Conservation (phyloP, 345 rosid genomes). For the Eucalyptus marginata region DNA sequence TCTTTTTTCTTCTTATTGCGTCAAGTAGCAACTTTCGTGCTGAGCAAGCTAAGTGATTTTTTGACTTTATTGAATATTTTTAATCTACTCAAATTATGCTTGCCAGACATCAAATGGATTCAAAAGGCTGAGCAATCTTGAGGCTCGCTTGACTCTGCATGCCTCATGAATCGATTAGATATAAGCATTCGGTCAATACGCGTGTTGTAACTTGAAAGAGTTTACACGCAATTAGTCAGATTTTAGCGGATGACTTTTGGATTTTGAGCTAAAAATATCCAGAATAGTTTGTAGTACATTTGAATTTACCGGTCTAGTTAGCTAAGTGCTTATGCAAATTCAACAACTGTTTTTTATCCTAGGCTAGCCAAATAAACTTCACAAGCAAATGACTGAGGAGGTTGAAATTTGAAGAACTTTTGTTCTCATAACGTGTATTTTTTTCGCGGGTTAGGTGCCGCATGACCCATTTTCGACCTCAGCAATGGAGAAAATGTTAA, state of each 20-base stretch:
- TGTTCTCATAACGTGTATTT: too few relatives aligned
- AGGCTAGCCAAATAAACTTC: too few relatives aligned
- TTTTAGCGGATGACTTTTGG: background rate
- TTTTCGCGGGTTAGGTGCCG: too few relatives aligned
- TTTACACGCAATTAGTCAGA: fast-evolving
- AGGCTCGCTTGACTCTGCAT: background rate
- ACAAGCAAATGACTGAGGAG: too few relatives aligned
- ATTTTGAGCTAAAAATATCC: background rate
- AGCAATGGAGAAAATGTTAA: background rate
- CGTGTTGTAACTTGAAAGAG: background rate
- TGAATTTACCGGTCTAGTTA: too few relatives aligned
- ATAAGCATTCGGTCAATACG: background rate
- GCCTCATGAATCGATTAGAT: background rate
- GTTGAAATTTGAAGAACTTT: too few relatives aligned
- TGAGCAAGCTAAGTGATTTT: too few relatives aligned
- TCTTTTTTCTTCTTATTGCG: too few relatives aligned
- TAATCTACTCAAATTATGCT: background rate
- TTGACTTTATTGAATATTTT: background rate
- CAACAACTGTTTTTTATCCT: too few relatives aligned
- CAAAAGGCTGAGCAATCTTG: background rate
- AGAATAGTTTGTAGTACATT: background rate
- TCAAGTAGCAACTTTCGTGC: too few relatives aligned
- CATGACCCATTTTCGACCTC: too few relatives aligned
- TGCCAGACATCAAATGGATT: background rate
- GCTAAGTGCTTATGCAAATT: too few relatives aligned